Percentiles rank a stretch among this genome's conserved stretches.
phyloP scores from a whole-genome alignment of 495 filamentous ascomycete species.

The Penicillium mononematosum region DNA sequence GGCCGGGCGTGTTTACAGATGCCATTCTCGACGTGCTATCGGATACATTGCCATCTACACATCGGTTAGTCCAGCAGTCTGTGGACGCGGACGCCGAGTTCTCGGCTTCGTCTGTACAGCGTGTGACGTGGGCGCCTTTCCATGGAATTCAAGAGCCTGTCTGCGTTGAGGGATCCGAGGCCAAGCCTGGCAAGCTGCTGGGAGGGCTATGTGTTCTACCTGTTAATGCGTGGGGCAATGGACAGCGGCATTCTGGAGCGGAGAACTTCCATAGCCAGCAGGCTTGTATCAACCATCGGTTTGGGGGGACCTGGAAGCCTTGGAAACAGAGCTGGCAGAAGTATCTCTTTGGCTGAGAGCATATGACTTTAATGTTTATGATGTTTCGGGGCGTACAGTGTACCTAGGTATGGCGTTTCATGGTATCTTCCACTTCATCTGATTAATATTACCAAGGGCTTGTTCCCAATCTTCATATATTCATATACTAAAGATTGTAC shows the following conservation, averaged over 20 bases:
- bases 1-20: conserved; percentile 44
- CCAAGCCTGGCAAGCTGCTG: conserved; percentile 22
- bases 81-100: conserved; percentile 28
- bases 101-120: conserved; percentile 15
- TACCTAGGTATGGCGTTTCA: background rate
- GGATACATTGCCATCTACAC: conserved; percentile 29
- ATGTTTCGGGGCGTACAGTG: background rate
- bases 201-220: conserved; percentile 44
- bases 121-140: conserved; percentile 48
- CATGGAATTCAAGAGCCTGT: conserved; percentile 30
- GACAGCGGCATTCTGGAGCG: conserved; percentile 42
- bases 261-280: conserved; percentile 31
- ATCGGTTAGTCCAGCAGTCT: conserved; percentile 31
- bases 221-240: conserved; percentile 46
- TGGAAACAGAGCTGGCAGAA: conserved; percentile 45
- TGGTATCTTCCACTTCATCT: background rate
- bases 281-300: conserved; percentile 46
- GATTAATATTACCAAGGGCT: background rate
- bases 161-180: conserved; percentile 34
- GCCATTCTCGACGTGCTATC: conserved; percentile 41
- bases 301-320: conserved; percentile 42
- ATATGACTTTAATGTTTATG: background rate
- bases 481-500: background rate
- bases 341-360: conserved; percentile 28
- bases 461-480: background rate